A percentile compares a stretch with the other conserved stretches of the same genome.
Evolutionary conservation across 2,329 filamentous ascomycete species (phyloP).

Genomic region (Claviceps digitariae): DNA sequence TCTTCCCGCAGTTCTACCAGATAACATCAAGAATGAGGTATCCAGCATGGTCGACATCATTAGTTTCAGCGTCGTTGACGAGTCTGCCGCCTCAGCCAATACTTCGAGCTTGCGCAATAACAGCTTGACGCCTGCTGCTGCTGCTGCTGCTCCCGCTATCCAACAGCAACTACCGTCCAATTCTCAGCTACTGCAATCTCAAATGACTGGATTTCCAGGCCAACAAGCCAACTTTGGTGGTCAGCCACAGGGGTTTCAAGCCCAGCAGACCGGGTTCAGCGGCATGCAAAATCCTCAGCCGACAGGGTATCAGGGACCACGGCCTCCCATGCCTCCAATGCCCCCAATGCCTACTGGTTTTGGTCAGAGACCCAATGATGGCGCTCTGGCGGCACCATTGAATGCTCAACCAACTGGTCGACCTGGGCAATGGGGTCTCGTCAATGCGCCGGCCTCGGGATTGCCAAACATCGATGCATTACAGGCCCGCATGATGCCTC

Average conservation of each 20-base stretch:
- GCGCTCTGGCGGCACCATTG: constrained; percentile 52
- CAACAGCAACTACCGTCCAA: constrained; percentile 65
- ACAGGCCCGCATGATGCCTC: constrained; percentile 93
- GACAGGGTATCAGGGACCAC: constrained; percentile 69
- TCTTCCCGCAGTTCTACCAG: constrained; percentile 61
- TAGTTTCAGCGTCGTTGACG: constrained; percentile 80
- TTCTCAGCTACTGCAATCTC: constrained; percentile 46
- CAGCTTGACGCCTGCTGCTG: constrained; percentile 35
- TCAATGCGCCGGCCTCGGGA: constrained; percentile 81
- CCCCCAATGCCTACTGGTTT: constrained; percentile 76
- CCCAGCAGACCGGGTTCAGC: constrained; percentile 58
- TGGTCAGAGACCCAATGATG: constrained; percentile 32
- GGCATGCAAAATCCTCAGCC: constrained; percentile 55
- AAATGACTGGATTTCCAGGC: constrained; percentile 55
- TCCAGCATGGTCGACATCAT: constrained; percentile 99
- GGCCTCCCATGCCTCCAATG: constrained; percentile 73
- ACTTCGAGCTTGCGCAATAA: constrained; percentile 53
- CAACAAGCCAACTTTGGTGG: constrained; percentile 44
- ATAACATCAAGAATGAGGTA: constrained; percentile 87
- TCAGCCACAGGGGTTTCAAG: constrained; percentile 45
- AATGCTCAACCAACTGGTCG: constrained; percentile 89
- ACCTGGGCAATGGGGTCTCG: constrained; percentile 95
- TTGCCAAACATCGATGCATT: constrained; percentile 89
- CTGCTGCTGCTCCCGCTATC: constrained; percentile 37
- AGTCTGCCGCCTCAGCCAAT: constrained; percentile 45